These are phyloP conservation scores for Trifolium pratense DNA, from an alignment of 306 rosid genomes.

Conservation along the genomic window DNA sequence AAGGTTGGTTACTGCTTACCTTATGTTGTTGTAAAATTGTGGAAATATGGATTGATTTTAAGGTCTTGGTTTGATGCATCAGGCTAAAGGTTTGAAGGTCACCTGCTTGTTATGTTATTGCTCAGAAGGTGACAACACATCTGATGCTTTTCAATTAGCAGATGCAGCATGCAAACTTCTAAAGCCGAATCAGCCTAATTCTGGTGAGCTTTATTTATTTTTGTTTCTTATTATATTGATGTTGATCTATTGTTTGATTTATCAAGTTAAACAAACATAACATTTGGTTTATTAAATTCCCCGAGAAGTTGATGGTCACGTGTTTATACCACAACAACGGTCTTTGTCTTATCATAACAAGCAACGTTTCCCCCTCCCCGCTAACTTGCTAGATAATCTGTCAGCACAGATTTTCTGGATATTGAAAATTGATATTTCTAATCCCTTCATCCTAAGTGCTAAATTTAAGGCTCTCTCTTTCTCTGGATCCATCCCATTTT, in stretches of 20 bases:
- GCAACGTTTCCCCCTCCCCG: too few species aligned
- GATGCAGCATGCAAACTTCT: conserved; percentile 79
- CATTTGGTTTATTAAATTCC: conserved; percentile 15
- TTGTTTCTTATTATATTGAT: not conserved
- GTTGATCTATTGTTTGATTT: conserved; percentile 19
- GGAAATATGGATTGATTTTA: conserved; percentile 14
- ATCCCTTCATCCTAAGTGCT: not conserved
- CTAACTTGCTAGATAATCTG: not conserved
- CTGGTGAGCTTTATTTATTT: conserved; percentile 53
- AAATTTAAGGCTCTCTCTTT: not conserved
- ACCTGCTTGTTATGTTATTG: conserved; percentile 91
- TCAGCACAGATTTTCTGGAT: conserved; percentile 10
- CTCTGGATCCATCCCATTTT: not conserved
- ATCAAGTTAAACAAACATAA: conserved; percentile 7
- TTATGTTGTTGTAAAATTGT: conserved; percentile 17
- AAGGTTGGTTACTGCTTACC: not conserved
- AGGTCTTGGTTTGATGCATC: conserved; percentile 43
- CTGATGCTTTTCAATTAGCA: conserved; percentile 83
- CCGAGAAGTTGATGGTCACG: not conserved
- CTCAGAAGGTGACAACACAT: conserved; percentile 93
- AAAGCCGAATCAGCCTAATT: conserved; percentile 48
- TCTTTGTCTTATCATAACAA: not conserved
- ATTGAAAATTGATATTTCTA: not conserved
- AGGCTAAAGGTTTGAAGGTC: conserved; percentile 93
- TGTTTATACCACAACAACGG: not conserved